Evolutionary conservation across 1,284 basidiomycete species (phyloP).

Genomic region (Neolentinus lepideus): DNA sequence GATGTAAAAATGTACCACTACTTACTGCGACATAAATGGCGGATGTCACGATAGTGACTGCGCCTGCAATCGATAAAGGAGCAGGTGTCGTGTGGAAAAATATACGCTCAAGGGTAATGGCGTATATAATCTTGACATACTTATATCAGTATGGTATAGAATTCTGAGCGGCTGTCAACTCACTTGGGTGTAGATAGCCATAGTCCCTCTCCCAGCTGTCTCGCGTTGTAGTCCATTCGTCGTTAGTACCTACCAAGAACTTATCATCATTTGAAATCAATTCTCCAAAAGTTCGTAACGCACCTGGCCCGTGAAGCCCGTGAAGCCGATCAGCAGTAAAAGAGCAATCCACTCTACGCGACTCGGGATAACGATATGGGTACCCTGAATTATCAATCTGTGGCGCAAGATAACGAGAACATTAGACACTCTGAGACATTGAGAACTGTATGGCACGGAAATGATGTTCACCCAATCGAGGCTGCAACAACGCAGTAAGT

Average conservation of each 20-base stretch:
- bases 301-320: slow-evolving; percentile 56
- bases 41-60: slow-evolving; percentile 48
- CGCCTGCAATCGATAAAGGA: slow-evolving; percentile 47
- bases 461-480: slow-evolving; percentile 30
- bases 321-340: slow-evolving; percentile 41
- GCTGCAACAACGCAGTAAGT: slow-evolving; percentile 52
- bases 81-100: slow-evolving; percentile 51
- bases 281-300: not conserved
- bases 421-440: not conserved
- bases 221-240: slow-evolving; percentile 63
- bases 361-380: slow-evolving; percentile 39
- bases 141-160: not conserved
- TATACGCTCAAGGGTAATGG: slow-evolving; percentile 48
- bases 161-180: slow-evolving; percentile 2
- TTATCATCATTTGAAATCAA: too few relatives aligned
- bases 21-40: slow-evolving; percentile 56
- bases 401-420: not conserved
- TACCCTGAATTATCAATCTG: slow-evolving; percentile 37
- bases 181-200: slow-evolving; percentile 59
- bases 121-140: slow-evolving; percentile 47
- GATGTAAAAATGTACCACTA: too few relatives aligned
- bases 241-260: slow-evolving; percentile 34
- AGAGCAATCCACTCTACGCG: slow-evolving; percentile 36
- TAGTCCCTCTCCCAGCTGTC: slow-evolving; percentile 50
- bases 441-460: not conserved